phyloP scores from a whole-genome alignment of 2,329 filamentous ascomycete species.

The Aspergillus latus region DNA sequence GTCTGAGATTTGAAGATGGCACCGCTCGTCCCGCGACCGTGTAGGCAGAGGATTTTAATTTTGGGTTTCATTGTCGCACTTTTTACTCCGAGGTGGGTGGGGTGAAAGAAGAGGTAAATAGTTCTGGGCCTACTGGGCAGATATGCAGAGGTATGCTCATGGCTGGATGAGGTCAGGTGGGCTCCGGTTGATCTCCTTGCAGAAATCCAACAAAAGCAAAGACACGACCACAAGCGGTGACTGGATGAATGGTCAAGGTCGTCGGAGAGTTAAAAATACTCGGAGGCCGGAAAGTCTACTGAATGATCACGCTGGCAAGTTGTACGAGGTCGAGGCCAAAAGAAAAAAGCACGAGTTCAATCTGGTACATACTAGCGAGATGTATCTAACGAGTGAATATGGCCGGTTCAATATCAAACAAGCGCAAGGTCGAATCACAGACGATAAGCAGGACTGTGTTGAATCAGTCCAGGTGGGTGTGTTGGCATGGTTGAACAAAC shows the following conservation, averaged over 20 bases:
- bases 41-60: constrained; percentile 39
- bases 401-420: neutral
- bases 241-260: neutral
- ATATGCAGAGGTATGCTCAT: too few relatives aligned
- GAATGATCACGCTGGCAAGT: neutral
- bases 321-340: neutral
- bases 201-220: constrained; percentile 2
- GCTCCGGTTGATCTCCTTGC: neutral
- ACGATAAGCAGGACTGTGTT: constrained; percentile 13
- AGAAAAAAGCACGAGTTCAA: neutral
- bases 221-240: neutral
- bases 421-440: neutral
- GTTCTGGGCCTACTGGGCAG: constrained; percentile 15
- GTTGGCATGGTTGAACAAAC: constrained; percentile 16
- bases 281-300: constrained; percentile 4
- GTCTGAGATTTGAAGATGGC: constrained; percentile 39
- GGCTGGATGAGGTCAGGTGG: neutral
- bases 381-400: neutral
- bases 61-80: neutral
- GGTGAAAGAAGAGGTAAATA: neutral
- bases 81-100: neutral
- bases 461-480: constrained; percentile 5
- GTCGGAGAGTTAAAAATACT: neutral
- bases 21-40: constrained; percentile 41
- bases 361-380: neutral